phyloP scores from a whole-genome alignment of 768 basidiomycete genomes.

The Boletus rubescentipes region DNA sequence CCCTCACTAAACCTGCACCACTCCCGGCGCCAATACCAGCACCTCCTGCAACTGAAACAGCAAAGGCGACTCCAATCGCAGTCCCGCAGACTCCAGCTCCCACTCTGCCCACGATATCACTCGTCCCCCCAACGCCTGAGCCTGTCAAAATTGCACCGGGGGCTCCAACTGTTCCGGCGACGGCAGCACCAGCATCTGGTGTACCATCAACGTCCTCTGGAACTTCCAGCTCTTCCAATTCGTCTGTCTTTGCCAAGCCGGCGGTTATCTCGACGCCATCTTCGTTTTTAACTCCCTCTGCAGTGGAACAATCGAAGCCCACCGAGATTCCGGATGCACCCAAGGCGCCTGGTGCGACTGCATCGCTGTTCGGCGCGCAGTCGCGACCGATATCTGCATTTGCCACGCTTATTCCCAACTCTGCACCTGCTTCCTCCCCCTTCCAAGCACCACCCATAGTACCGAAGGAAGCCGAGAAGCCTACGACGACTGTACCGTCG shows the following conservation, averaged over 20 bases:
- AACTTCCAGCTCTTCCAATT: conserved; percentile 64
- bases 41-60: conserved; percentile 13
- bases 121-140: conserved; percentile 29
- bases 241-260: conserved; percentile 46
- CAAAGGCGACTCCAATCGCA: conserved; percentile 14
- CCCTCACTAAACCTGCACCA: conserved; percentile 43
- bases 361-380: conserved; percentile 11
- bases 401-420: conserved; percentile 1
- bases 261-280: conserved; percentile 13
- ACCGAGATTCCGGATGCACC: not conserved
- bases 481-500: conserved; percentile 5
- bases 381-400: conserved; percentile 9
- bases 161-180: not conserved
- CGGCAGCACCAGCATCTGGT: conserved; percentile 6
- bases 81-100: conserved; percentile 13
- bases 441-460: conserved; percentile 6
- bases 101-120: conserved; percentile 22
- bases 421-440: conserved; percentile 1
- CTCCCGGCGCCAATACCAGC: conserved; percentile 4
- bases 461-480: conserved; percentile 21
- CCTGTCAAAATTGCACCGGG: conserved; percentile 17
- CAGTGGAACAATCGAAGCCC: conserved; percentile 11
- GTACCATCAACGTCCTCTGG: conserved; percentile 17
- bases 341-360: conserved; percentile 8
- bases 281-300: conserved; percentile 24